Base-by-base conservation (phyloP, 2,329 filamentous ascomycete species). In the Blastomyces gilchristii region DNA sequence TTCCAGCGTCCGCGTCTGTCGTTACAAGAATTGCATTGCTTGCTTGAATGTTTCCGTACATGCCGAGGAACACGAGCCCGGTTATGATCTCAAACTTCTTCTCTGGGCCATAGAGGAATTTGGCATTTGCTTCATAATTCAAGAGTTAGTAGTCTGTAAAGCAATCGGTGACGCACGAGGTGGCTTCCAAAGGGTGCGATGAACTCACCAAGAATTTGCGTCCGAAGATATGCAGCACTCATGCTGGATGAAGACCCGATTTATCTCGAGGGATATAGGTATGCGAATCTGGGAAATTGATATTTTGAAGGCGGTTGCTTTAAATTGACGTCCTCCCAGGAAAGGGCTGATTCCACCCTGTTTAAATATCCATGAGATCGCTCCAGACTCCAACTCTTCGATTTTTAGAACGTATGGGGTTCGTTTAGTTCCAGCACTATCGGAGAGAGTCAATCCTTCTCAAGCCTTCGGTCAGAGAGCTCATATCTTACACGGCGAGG, bases 11-110 rank as follows among this genome's bases (percentile, higher is more conserved):
- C 25, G 49, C 5, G 49, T 52, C 49, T 12, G 28, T 52, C 25
- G 31, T 25, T 18, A 52, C 49, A 16, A 52, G 49, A 31, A 52
- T 31, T 9, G 49, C 49, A 18, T 52, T 52, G 49, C 49, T 18
- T 52, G 22, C 54, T 57, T 41, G 31, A 4, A 57, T 41, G 34
- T 57, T 57, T 41, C 53, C 53, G 22, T 57, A 57, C 18, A 14
- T 39, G 39, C 7, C 16, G 3, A 39, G 14, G 53, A 22, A 22
- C 16, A 37, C 53, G 5, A 57, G 53, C 18, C 18, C n/a, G 9
- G 53, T 57, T 57, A 57, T 12, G 53, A 57, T 12, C 31, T 57
- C 34, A 25, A 57, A 57, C 39, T 41, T 22, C 34, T 57, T 57
- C 37, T 57, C 34, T 9, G 52, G 18, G 31, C 16, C 37, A 37